Conservation (phyloP, 495 filamentous ascomycete genomes). For the Trichoderma parareesei region DNA sequence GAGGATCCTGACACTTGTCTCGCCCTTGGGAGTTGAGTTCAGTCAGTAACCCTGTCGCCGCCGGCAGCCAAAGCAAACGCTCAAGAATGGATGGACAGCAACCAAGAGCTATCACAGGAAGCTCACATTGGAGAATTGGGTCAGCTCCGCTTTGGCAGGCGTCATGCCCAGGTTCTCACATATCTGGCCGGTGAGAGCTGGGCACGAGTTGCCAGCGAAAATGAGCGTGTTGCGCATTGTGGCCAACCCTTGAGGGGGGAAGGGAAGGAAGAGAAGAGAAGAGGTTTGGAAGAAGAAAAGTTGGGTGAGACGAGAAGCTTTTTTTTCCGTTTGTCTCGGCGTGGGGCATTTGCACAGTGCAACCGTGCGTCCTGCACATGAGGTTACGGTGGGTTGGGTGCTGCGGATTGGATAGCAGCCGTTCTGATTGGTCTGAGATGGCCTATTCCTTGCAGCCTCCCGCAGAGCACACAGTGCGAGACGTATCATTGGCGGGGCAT, state of each 20-base stretch:
- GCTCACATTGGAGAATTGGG: constrained; percentile 51
- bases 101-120: constrained; percentile 15
- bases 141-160: constrained; percentile 48
- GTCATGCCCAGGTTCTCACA: constrained; percentile 52
- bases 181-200: constrained; percentile 47
- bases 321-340: neutral
- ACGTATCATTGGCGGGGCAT: neutral
- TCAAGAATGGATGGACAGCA: constrained; percentile 31
- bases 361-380: neutral
- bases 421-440: neutral
- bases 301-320: constrained; percentile 18
- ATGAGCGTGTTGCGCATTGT: constrained; percentile 49
- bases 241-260: constrained; percentile 19
- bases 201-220: constrained; percentile 50
- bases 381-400: neutral
- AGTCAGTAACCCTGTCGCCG: constrained; percentile 66
- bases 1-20: constrained; percentile 90
- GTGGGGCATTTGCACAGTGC: neutral
- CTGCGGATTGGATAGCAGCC: neutral
- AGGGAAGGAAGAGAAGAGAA: constrained; percentile 12
- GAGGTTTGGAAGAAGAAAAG: constrained; percentile 18
- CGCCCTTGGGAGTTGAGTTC: constrained; percentile 60
- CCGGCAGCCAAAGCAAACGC: constrained; percentile 39
- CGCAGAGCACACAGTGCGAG: neutral
- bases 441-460: neutral